Evolutionary conservation across 768 basidiomycete genomes (phyloP), one percentile per base, ranked within the genome.

Genomic region (Pulveroboletus sp.): DNA sequence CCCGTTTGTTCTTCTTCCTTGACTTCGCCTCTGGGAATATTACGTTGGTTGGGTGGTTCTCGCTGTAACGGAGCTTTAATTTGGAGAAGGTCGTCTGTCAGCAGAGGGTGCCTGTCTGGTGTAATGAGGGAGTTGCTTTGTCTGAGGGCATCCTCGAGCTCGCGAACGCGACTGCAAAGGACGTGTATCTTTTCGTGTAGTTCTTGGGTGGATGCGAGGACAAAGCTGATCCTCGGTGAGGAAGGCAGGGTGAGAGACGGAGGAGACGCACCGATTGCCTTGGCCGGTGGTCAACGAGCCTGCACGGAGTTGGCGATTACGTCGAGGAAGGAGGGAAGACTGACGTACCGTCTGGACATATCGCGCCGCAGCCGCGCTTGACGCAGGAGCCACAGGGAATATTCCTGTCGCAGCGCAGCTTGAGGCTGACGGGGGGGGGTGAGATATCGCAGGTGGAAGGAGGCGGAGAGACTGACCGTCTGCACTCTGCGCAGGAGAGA

Each of bases 111-210:
- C 9, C 65, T 69, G 7, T 86, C 84, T 13, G 68, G 50, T 1
- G 86, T 79, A 16, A 84, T 63, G 41, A 76, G 76, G 6, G 73
- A 65, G 56, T 91, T 85, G 0, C 83, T 77, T 2, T 70, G 59
- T 23, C 85, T 76, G 23, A 91, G 68, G 9, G 71, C 80, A 57
- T 90, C 88, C 60, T 91, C 88, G 19, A 91, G 76, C 43, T 89
- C 82, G 49, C 88, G 80, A 20, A 89, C 82, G 37, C 88, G 86
- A 53, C 70, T 79, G 24, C 82, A 80, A 5, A 90, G 77, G 60
- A 87, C 82, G 17, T 79, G 72, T 46, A 90, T 89, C 67, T 90
- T 89, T 67, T 89, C 86, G 60, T 90, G 88, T 1, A 90, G 73
- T 56, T 89, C 87, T 64, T 85, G 83, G 1, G 86, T 89, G 0